Evolutionary conservation across 345 rosid genomes (phyloP).

Genomic region (Gossypium anomalum): DNA sequence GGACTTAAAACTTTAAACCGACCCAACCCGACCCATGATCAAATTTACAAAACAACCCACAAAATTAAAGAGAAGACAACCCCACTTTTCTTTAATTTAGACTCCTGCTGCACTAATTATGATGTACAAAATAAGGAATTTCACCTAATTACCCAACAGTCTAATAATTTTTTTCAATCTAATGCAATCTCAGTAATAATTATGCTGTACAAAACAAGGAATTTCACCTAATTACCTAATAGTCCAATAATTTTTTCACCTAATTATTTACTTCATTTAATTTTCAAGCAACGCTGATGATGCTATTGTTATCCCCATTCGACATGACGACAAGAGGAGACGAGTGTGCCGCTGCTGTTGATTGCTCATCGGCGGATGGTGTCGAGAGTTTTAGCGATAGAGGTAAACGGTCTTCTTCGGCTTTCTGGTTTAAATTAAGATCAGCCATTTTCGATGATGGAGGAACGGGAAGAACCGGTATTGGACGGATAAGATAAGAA

Average conservation of each 20-base stretch:
- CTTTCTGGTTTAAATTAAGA: background rate
- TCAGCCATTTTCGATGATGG: background rate
- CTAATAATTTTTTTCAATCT: background rate
- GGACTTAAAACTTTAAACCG: too few species aligned
- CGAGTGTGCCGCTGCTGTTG: background rate
- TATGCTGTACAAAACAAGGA: background rate
- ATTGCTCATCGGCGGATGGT: background rate
- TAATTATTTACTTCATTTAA: background rate
- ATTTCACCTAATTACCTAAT: background rate
- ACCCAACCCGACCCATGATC: fast-evolving
- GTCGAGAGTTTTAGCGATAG: background rate
- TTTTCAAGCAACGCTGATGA: conserved; percentile 6
- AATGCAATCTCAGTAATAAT: background rate
- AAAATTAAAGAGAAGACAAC: background rate
- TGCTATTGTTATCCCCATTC: background rate
- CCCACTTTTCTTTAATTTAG: background rate
- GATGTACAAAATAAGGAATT: background rate
- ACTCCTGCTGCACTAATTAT: background rate
- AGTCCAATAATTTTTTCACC: background rate
- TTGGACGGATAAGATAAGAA: background rate
- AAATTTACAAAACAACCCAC: background rate
- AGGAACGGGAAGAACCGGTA: background rate
- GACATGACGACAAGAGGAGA: background rate
- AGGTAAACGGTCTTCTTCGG: background rate
- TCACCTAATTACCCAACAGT: background rate